phyloP scores from a whole-genome alignment of 495 filamentous ascomycete species.

The Tuber aestivum region DNA sequence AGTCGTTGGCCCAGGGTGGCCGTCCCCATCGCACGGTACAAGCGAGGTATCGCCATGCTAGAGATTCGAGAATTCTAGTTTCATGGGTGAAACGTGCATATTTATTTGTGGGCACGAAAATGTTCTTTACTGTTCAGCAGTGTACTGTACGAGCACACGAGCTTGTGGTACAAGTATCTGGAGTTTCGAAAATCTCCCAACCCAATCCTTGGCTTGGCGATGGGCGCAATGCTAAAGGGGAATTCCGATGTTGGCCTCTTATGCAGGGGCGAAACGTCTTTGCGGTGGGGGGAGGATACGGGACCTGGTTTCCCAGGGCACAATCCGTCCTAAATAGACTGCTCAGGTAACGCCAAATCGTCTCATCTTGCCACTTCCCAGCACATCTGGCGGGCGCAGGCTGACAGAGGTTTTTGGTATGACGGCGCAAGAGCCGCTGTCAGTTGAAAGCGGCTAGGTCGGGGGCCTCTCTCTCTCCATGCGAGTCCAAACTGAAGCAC shows the following conservation, averaged over 20 bases:
- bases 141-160: background rate
- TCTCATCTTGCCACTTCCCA: background rate
- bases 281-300: background rate
- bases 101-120: background rate
- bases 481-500: background rate
- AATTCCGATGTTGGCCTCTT: background rate
- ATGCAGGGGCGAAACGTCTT: conserved; percentile 3
- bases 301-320: background rate
- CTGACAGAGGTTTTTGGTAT: background rate
- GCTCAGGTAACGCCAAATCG: background rate
- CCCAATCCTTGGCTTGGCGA: background rate
- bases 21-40: background rate
- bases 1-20: background rate
- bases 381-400: background rate
- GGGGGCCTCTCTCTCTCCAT: background rate
- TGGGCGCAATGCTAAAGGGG: background rate
- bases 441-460: background rate
- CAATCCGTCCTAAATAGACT: background rate
- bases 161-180: background rate
- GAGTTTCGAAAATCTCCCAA: background rate
- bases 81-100: background rate
- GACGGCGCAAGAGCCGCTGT: background rate
- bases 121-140: background rate
- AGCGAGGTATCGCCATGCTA: background rate
- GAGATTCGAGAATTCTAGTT: background rate